Base-by-base conservation (phyloP, 2,329 filamentous ascomycete genomes). In the Atkinsonella hypoxylon region DNA sequence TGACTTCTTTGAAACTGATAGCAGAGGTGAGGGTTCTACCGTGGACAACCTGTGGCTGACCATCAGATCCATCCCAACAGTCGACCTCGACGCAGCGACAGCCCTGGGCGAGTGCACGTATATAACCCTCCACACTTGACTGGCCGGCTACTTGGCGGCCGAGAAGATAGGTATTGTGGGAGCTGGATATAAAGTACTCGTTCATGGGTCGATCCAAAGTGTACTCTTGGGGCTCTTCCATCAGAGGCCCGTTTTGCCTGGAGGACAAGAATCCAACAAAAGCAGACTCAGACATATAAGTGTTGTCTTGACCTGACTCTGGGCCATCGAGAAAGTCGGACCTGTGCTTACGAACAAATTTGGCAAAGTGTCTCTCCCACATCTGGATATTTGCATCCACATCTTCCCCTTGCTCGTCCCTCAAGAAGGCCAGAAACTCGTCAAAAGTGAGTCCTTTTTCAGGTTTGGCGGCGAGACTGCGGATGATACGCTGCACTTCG, bases 101-200 rank as follows among this genome's bases (percentile, higher is more conserved):
- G 9, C 90, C 90, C 53, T 87, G 85, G 55, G 87, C 83, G 7
- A 98, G 77, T 3, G 90, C 88, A 9, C 83, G 82, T 59, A 97
- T 94, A 69, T 98, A 98, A 42, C 89, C 89, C 66, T 98, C 93
- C 2, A 94, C 87, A 62, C 90, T 97, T 2, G 93, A 96, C 43
- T 87, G 80, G 30, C 91, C 91, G 11, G 83, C 85, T 2, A 97
- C 83, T 65, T 98, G 93, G 49, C 90, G 83, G 13, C 93, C 93
- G 4, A 94, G 75, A 1, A 98, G 82, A 62, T 98, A 98, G 0
- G 93, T 98, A 68, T 98, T 98, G 74, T 98, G 93, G 1, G 93
- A 97, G 71, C 90, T 96, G 1, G 91, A 97, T 57, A 98, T 93
- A 72, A 89, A 96, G 67, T 98, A 98, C 64, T 97, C 91, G 64